Evolutionary conservation across 352 stramenopile genomes (phyloP), one percentile per base, ranked within the genome.

Genomic region (Globisporangium sylvaticum): DNA sequence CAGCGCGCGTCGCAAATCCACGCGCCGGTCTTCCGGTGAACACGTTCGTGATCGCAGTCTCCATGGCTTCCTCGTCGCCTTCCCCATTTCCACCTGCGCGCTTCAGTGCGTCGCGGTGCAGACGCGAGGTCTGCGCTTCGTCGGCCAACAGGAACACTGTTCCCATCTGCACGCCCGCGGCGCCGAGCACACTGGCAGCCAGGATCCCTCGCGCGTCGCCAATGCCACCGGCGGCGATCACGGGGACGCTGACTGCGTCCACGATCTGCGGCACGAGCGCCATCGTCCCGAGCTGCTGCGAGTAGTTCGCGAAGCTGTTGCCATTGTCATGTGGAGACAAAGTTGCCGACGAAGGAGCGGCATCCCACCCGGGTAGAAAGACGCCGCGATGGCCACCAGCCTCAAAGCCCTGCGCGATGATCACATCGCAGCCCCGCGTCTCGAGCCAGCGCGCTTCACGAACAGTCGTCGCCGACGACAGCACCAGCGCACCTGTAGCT

Each of bases 221-320:
- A 59, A 91, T 86, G 34, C 80, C 83, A 22, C 83, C 83, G 8
- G 79, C 68, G 46, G 83, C 80, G 42, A 91, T 86, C 37, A 91
- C 74, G 2, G 79, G 83, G 5, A 86, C n/a, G 15, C 64, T 54
- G 15, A 69, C 65, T 18, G 66, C 68, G 60, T 78, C 77, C 20
- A 76, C 64, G 42, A 91, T 63, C 46, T 86, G 73, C 31, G 78
- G 79, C 4, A 91, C 69, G 14, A 91, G 69, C 10, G 79, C 74
- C 58, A 89, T 73, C 14, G 73, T 87, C 20, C 79, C 74, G 4
- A 78, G 63, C 14, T 72, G 32, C 9, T 69, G 31, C 9, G 52
- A 60, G 24, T 84, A 68, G 9, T 8, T 10, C 10, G 12, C 3
- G 24, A 32, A 34, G 50, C 50, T 57, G 50, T 32, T 39, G 10